phyloP scores from a whole-genome alignment of 163 green algal genomes.

The Chloromonas sp. region DNA sequence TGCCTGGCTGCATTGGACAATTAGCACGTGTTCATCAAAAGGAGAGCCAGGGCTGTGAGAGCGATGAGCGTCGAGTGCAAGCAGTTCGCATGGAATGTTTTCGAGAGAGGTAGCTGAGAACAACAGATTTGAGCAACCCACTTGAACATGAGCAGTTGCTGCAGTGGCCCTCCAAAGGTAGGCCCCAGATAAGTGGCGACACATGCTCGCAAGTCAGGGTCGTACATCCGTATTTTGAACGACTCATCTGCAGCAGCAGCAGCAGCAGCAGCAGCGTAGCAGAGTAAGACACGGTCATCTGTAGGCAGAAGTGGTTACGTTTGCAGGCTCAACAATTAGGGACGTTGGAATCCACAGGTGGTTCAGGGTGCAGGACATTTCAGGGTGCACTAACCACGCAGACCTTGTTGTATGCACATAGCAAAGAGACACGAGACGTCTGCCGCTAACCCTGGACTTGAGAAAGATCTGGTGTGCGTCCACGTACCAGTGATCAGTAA shows the following conservation, averaged over 20 bases:
- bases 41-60: not conserved
- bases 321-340: no score
- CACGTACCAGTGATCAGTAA: constrained; percentile 45
- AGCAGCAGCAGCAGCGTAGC: no score
- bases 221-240: constrained; percentile 44
- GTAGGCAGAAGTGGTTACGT: no score
- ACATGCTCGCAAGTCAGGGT: constrained; percentile 34
- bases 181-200: constrained; percentile 49
- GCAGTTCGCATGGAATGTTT: no score
- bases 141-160: constrained; percentile 49
- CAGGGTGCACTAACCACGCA: no score
- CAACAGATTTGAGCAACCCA: not conserved
- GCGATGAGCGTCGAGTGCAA: no score
- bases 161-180: constrained; percentile 50
- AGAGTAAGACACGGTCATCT: no score
- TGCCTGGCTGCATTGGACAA: not conserved
- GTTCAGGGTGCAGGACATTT: no score
- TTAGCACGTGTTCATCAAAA: not conserved
- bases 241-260: no score
- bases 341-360: no score
- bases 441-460: not conserved
- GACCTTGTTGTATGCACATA: not conserved
- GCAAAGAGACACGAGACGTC: not conserved
- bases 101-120: no score
- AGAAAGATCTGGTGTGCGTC: not conserved